A percentile compares a stretch with the other conserved stretches of the same genome.
Evolutionary conservation across 495 filamentous ascomycete species (phyloP).

Genomic region (Letharia columbiana): DNA sequence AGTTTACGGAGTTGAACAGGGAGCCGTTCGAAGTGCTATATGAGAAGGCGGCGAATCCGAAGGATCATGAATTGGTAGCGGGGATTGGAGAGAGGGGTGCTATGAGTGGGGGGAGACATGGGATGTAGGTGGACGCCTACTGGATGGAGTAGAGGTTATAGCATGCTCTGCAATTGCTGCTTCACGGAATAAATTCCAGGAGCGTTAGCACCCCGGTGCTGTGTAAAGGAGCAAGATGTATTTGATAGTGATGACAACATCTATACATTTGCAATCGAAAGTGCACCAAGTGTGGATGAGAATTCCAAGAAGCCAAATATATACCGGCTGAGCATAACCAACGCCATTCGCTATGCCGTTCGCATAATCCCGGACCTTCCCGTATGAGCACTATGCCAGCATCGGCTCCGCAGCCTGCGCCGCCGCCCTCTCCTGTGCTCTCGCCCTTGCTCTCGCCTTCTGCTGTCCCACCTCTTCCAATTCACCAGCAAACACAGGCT

Average conservation of each 20-base stretch:
- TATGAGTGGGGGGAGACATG: slow-evolving; percentile 19
- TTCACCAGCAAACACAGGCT: slow-evolving; percentile 29
- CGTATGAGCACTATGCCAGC: slow-evolving; percentile 18
- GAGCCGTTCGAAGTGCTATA: slow-evolving; percentile 82
- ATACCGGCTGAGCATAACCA: not conserved
- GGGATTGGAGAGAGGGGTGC: slow-evolving; percentile 36
- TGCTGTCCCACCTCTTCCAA: slow-evolving; percentile 28
- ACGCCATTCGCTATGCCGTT: slow-evolving; percentile 23
- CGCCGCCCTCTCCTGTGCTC: slow-evolving; percentile 32
- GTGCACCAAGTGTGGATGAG: not conserved
- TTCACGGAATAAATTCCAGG: not conserved
- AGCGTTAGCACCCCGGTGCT: not conserved
- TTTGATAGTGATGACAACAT: not conserved
- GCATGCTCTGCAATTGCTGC: not conserved
- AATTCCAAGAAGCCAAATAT: not conserved
- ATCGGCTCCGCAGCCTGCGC: slow-evolving; percentile 24
- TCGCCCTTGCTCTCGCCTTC: slow-evolving; percentile 37
- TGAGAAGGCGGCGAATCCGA: slow-evolving; percentile 86
- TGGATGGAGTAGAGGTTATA: not conserved
- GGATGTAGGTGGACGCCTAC: slow-evolving; percentile 16
- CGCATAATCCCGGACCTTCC: not conserved
- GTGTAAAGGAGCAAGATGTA: not conserved
- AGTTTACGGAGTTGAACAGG: slow-evolving; percentile 75
- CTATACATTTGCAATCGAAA: not conserved
- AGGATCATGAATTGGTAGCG: slow-evolving; percentile 59